phyloP scores from a whole-genome alignment of 306 rosid species.

The Cucumis hystrix region DNA sequence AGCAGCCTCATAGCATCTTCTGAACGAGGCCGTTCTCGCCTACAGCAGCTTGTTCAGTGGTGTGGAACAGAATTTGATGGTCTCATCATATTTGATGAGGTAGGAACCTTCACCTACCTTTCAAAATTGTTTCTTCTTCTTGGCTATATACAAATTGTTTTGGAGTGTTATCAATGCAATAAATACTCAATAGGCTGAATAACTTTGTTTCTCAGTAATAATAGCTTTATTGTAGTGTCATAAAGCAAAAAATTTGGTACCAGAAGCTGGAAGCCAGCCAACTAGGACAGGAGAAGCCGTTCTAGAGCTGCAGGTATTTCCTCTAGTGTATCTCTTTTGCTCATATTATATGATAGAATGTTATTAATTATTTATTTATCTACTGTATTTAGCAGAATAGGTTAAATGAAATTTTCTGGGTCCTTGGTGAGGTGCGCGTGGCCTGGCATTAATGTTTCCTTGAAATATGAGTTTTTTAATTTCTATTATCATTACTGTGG shows the following conservation, averaged over 20 bases:
- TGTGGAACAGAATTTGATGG: constrained; percentile 78
- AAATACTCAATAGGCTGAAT: constrained; percentile 20
- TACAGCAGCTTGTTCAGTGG: constrained; percentile 96
- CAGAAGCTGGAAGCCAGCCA: constrained; percentile 98
- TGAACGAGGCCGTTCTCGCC: constrained; percentile 90
- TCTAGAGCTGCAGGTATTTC: constrained; percentile 82
- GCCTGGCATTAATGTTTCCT: background rate
- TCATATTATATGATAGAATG: background rate
- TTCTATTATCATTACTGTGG: background rate
- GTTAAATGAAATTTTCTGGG: background rate
- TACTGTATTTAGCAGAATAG: background rate
- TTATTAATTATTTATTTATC: background rate
- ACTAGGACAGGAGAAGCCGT: constrained; percentile 99
- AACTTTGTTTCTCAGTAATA: constrained; percentile 35
- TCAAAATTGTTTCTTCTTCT: background rate
- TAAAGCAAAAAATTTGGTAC: constrained; percentile 97
- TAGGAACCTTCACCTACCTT: constrained; percentile 4
- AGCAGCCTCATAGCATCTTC: constrained; percentile 96
- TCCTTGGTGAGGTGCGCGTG: background rate
- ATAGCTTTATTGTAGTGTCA: constrained; percentile 80
- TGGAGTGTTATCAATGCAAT: background rate
- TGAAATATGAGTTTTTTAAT: background rate
- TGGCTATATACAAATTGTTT: background rate
- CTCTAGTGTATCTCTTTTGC: background rate
- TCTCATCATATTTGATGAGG: constrained; percentile 88